These are phyloP conservation scores for Vararia minispora DNA, from an alignment of 768 basidiomycete genomes.

Conservation along the genomic window DNA sequence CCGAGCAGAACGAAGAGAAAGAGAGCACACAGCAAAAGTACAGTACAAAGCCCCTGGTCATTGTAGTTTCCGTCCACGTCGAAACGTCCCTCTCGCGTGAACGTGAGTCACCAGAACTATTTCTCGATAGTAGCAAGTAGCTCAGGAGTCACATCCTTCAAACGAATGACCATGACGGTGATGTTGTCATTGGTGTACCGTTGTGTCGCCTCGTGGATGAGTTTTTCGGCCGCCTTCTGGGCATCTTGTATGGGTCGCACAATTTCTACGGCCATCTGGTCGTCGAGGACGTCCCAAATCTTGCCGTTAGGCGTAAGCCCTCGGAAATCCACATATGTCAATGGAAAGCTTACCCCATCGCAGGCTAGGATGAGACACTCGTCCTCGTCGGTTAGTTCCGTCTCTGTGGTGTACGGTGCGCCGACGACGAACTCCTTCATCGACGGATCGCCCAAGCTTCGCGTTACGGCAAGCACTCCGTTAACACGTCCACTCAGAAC, in stretches of 20 bases:
- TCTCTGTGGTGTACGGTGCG: conserved; percentile 97
- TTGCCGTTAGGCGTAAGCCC: conserved; percentile 23
- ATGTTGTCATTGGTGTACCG: conserved; percentile 95
- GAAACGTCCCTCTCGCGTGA: too few species aligned
- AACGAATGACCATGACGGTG: conserved; percentile 80
- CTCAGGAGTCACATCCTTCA: conserved; percentile 36
- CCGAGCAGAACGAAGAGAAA: too few species aligned
- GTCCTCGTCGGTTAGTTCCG: conserved; percentile 79
- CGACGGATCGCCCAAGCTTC: conserved; percentile 90
- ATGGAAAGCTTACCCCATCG: conserved; percentile 71
- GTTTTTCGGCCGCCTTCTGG: conserved; percentile 64
- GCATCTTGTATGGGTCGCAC: conserved; percentile 64
- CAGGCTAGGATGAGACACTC: conserved; percentile 95
- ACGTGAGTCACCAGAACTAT: too few species aligned
- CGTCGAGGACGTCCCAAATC: conserved; percentile 95
- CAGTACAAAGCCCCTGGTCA: too few species aligned
- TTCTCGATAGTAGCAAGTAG: too few species aligned
- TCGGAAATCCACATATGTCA: not conserved
- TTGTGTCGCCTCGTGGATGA: conserved; percentile 75
- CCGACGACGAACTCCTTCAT: conserved; percentile 99
- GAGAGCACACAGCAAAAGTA: too few species aligned
- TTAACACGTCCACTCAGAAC: conserved; percentile 99
- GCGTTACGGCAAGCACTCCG: conserved; percentile 91
- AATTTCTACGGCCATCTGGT: conserved; percentile 85
- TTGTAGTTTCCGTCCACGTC: too few species aligned